Base-by-base conservation (phyloP, 2,329 filamentous ascomycete genomes). In the Zymoseptoria tritici region DNA sequence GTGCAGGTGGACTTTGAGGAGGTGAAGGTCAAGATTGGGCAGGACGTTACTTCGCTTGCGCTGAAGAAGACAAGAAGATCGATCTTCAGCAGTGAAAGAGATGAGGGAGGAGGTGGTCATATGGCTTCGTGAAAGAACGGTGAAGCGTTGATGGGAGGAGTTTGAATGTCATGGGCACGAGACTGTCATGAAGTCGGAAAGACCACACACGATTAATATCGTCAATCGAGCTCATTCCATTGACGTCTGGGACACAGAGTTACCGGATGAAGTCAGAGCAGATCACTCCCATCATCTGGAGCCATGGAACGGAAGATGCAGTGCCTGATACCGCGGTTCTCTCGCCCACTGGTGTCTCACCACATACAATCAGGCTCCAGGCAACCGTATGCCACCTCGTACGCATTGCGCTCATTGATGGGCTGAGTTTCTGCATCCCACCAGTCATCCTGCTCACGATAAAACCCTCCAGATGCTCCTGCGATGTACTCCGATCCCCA, bases 11-110 rank as follows among this genome's bases (percentile, higher is more conserved):
- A 59, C 3, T 76, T 81, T 56, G 63, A 72, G 5, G 72, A 71
- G 11, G 73, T 81, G 31, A 82, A 82, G 67, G 71, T 76, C n/a
- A 77, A 78, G 59, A 74, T 81, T 49, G 80, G 80, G 8, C 71
- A 73, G 58, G 70, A 72, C 52, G 72, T 75, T 6, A 68, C 60
- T 19, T 57, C 58, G 6, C 49, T 70, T n/a, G 62, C 65, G 6
- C 57, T 72, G 36, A 62, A 29, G 51, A 62, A 56, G 42, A 24
- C 54, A 16, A 57, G 58, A 24, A 22, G 52, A 26, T 16, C 22
- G 20, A 13, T 53, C 8, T 53, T 53, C n/a, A 22, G 22, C 20
- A 26, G 16, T 16, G 20, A n/a, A 53, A 11, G 50, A 52, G 50
- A 29, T 29, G 26, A 52, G 50, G 7, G 36, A 16, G 36, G 36